Evolutionary conservation across 345 rosid species (phyloP).

Genomic region (Aquilaria sinensis): DNA sequence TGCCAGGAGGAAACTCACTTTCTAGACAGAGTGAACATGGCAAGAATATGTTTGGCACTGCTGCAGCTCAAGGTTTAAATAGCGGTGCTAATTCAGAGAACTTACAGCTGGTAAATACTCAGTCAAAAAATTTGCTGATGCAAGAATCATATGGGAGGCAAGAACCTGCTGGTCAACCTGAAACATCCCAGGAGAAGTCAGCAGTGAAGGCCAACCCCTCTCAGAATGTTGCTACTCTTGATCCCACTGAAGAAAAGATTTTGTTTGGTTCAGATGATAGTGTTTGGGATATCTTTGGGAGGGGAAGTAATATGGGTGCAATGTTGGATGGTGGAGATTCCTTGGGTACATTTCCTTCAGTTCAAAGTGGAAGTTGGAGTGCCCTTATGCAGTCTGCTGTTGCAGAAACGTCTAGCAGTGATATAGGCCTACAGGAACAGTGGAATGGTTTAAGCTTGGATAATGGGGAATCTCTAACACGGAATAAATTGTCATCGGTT

Average conservation of each 20-base stretch:
- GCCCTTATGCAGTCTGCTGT: constrained; percentile 99
- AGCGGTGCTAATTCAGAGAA: constrained; percentile 36
- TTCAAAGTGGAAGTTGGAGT: constrained; percentile 98
- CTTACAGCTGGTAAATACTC: constrained; percentile 36
- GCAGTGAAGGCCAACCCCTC: constrained; percentile 26
- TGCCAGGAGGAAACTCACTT: constrained; percentile 39
- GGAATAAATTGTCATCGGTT: constrained; percentile 21
- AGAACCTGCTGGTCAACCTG: constrained; percentile 32
- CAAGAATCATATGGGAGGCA: constrained; percentile 37
- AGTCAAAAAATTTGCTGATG: constrained; percentile 25
- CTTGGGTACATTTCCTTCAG: constrained; percentile 49
- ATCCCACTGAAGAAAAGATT: constrained; percentile 88
- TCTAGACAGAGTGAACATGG: constrained; percentile 47
- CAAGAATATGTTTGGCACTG: constrained; percentile 25
- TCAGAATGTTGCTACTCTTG: constrained; percentile 60
- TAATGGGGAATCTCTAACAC: constrained; percentile 21
- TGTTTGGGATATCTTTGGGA: constrained; percentile 79
- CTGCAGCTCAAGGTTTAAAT: constrained; percentile 33
- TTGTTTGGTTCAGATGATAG: constrained; percentile 85
- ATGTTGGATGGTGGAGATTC: constrained; percentile 38
- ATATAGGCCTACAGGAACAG: constrained; percentile 49
- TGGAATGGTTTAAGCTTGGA: constrained; percentile 40
- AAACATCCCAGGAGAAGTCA: constrained; percentile 36
- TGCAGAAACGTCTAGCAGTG: constrained; percentile 71
- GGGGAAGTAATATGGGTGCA: constrained; percentile 32